Percentiles rank a stretch among this genome's conserved stretches.
phyloP scores from a whole-genome alignment of 768 basidiomycete genomes.

The Suillus ampliporus region DNA sequence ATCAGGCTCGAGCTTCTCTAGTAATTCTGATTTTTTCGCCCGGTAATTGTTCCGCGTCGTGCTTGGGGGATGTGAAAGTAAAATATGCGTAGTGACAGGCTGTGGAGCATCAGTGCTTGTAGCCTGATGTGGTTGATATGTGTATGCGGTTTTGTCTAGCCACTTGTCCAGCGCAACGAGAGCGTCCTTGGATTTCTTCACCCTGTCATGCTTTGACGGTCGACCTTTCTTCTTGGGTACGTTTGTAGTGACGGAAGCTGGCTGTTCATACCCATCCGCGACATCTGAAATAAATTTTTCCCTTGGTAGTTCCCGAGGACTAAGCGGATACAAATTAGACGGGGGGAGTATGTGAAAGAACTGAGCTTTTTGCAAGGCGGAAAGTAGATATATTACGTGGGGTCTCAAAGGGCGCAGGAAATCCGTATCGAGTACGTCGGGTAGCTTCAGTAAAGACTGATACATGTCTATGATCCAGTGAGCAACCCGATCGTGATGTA shows the following conservation, averaged over 20 bases:
- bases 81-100: constrained; percentile 35
- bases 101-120: constrained; percentile 2
- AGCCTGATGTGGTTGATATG: constrained; percentile 18
- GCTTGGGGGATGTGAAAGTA: constrained; percentile 38
- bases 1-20: constrained; percentile 42
- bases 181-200: constrained; percentile 56
- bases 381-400: constrained; percentile 55
- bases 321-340: constrained; percentile 53
- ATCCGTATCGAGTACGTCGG: constrained; percentile 47
- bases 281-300: constrained; percentile 60
- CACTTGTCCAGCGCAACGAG: constrained; percentile 55
- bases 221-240: constrained; percentile 63
- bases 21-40: constrained; percentile 46
- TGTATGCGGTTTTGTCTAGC: constrained; percentile 46
- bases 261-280: constrained; percentile 10
- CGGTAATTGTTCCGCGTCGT: constrained; percentile 48
- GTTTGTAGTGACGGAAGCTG: constrained; percentile 11
- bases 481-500: not conserved
- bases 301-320: constrained; percentile 71
- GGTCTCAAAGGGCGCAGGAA: constrained; percentile 53
- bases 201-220: constrained; percentile 64
- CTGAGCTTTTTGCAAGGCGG: constrained; percentile 49
- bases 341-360: constrained; percentile 67
- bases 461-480: constrained; percentile 56
- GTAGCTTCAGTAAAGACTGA: constrained; percentile 52